A percentile compares a stretch with the other conserved stretches of the same genome.
These are phyloP conservation scores for Malassezia obtusa DNA, from an alignment of 1,284 basidiomycete species.

Conservation along the genomic window DNA sequence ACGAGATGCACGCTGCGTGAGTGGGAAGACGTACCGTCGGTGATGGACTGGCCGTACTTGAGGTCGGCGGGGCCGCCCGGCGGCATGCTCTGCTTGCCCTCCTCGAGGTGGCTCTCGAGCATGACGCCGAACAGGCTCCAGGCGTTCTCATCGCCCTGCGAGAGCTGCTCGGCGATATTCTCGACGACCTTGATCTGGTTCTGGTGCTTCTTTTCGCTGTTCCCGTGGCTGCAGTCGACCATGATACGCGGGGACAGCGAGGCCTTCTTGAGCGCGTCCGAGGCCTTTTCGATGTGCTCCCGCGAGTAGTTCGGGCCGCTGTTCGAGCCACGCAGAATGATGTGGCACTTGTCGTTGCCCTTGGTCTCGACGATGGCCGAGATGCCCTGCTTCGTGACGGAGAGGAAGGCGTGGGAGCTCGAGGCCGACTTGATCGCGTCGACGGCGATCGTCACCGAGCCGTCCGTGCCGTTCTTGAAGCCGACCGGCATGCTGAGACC, in stretches of 20 bases:
- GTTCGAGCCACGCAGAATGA: slow-evolving; percentile 46
- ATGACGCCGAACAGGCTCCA: slow-evolving; percentile 84
- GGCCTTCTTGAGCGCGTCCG: slow-evolving; percentile 27
- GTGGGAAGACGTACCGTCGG: slow-evolving; percentile 21
- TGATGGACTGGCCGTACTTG: slow-evolving; percentile 39
- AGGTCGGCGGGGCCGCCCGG: slow-evolving; percentile 26
- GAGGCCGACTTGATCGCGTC: slow-evolving; percentile 91
- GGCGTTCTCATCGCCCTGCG: slow-evolving; percentile 18
- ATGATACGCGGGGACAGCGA: slow-evolving; percentile 40
- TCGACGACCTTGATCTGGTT: slow-evolving; percentile 55
- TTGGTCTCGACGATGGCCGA: slow-evolving; percentile 47
- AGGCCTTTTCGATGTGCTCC: slow-evolving; percentile 27
- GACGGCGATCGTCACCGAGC: slow-evolving; percentile 56
- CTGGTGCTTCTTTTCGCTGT: slow-evolving; percentile 57
- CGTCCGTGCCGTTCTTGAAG: slow-evolving; percentile 57
- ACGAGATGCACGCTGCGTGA: slow-evolving; percentile 30
- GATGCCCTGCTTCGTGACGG: slow-evolving; percentile 79
- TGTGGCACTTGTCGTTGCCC: slow-evolving; percentile 46
- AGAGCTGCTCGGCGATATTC: slow-evolving; percentile 51
- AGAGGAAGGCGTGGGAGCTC: slow-evolving; percentile 93
- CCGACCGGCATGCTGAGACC: slow-evolving; percentile 80
- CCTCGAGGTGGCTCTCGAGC: slow-evolving; percentile 88
- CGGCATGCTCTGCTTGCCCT: slow-evolving; percentile 42
- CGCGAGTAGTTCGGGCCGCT: slow-evolving; percentile 41
- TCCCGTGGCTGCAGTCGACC: slow-evolving; percentile 74